These are phyloP conservation scores for Puya raimondii DNA, from an alignment of 176 grass and related monocot genomes.

Conservation along the genomic window DNA sequence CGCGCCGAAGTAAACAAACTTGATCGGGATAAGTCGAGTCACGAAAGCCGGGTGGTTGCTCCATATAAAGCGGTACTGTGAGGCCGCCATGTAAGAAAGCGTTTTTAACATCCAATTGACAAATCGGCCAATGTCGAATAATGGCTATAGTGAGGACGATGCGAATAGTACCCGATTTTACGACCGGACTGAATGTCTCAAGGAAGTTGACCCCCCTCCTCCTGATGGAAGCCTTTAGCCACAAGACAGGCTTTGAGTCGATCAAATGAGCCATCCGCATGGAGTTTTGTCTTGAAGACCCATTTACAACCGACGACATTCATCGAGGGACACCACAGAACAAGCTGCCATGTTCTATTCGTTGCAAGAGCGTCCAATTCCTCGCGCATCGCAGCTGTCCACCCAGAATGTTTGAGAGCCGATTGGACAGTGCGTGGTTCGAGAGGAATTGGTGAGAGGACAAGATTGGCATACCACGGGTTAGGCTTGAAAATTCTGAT, in stretches of 20 bases:
- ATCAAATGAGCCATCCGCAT: too few species aligned
- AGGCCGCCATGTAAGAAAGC: background rate
- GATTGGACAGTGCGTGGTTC: too few species aligned
- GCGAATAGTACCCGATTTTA: background rate
- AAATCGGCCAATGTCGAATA: background rate
- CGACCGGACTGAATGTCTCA: background rate
- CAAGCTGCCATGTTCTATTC: too few species aligned
- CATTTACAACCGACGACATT: too few species aligned
- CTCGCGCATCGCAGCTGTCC: background rate
- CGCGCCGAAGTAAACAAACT: background rate
- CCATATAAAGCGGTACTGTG: background rate
- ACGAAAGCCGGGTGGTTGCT: background rate
- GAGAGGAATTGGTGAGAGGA: too few species aligned
- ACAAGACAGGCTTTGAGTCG: too few species aligned
- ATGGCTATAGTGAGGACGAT: background rate
- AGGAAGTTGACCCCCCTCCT: background rate
- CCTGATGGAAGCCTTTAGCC: too few species aligned
- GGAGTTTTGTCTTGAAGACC: too few species aligned
- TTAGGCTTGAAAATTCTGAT: too few species aligned
- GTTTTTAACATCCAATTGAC: conserved; percentile 2
- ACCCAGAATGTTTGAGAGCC: background rate
- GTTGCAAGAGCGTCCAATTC: background rate
- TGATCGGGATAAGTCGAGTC: background rate
- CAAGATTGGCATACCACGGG: too few species aligned
- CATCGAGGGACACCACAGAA: too few species aligned